Evolutionary conservation across 768 basidiomycete species (phyloP), one percentile per base, ranked within the genome.

Genomic region (Coprinellus micaceus): DNA sequence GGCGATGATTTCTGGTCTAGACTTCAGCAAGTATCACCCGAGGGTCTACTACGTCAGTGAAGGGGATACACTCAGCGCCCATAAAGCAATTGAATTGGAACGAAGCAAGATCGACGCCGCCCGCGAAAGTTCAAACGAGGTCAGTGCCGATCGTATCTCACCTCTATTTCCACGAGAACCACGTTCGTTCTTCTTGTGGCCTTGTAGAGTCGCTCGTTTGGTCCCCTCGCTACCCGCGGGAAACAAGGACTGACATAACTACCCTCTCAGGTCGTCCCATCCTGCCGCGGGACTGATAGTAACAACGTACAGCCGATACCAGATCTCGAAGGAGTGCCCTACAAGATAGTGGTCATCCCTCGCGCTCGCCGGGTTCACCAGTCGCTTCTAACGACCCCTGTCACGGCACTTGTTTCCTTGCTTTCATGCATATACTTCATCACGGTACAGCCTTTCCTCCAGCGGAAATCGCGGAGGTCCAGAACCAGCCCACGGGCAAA

Each of bases 331-430:
- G 33, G 13, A 6, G 17, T 33, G 40, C 43, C 58, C 29, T 89
- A 83, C 67, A 69, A 61, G 6, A 67, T 94, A 54, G 59, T 92
- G 24, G 76, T 74, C 12, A 84, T 99, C 52, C 94, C 96, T 28
- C 86, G 96, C 24, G 96, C 96, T 4, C 83, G 97, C 28, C 78
- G 75, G 15, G 93, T 99, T 7, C 92, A 90, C 65, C 94, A 99
- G 67, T 69, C 86, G 2, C 74, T 91, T 22, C 64, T 86, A 50
- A 85, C 89, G 2, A 85, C 89, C 1, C 80, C 85, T 22, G 73
- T 83, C 43, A 85, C 91, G 24, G 82, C 88, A 2, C 59, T 83
- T 11, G 63, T 69, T 48, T 92, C 91, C 12, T 70, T 96, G 43
- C 55, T 79, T 17, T 69, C 69, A 33, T 87, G 89, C 58, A 63